Evolutionary conservation across 1,284 basidiomycete genomes (phyloP).

Genomic region (Apiotrichum brassicae): DNA sequence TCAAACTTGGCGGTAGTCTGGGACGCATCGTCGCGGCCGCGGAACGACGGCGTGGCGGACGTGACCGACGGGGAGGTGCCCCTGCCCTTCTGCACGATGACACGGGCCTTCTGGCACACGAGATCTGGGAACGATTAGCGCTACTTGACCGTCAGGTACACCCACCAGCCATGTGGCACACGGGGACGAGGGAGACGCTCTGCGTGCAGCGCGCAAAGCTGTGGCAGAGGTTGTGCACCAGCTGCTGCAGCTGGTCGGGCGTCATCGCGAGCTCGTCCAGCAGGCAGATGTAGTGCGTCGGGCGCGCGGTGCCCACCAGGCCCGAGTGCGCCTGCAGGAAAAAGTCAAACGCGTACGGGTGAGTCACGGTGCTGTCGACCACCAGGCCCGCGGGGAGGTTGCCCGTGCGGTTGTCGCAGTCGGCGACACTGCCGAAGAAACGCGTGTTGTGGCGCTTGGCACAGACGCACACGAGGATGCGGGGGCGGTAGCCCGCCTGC

Average conservation of each 20-base stretch:
- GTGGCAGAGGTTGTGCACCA: slow-evolving; percentile 47
- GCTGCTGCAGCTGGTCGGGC: slow-evolving; percentile 40
- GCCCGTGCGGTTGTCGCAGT: slow-evolving; percentile 42
- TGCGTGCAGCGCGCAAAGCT: slow-evolving; percentile 47
- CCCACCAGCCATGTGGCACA: slow-evolving; percentile 49
- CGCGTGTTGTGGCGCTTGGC: slow-evolving; percentile 48
- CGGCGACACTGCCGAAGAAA: slow-evolving; percentile 41
- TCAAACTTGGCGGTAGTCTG: not conserved
- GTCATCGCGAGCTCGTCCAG: slow-evolving; percentile 44
- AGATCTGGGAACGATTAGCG: slow-evolving; percentile 27
- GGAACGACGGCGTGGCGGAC: slow-evolving; percentile 18
- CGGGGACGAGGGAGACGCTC: slow-evolving; percentile 42
- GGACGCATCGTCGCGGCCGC: not conserved
- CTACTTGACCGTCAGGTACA: too few species aligned
- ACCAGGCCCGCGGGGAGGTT: slow-evolving; percentile 46
- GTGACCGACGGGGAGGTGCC: slow-evolving; percentile 27
- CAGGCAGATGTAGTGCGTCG: slow-evolving; percentile 47
- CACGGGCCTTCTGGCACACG: slow-evolving; percentile 40
- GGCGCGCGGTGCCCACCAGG: slow-evolving; percentile 45
- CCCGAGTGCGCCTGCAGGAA: slow-evolving; percentile 44
- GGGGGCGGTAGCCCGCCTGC: slow-evolving; percentile 33
- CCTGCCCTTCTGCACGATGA: slow-evolving; percentile 31
- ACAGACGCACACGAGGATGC: slow-evolving; percentile 45
- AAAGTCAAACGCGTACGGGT: slow-evolving; percentile 47
- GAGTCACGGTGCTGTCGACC: slow-evolving; percentile 46